phyloP scores from a whole-genome alignment of 257 asterid genomes.

The Hygrophila difformis region DNA sequence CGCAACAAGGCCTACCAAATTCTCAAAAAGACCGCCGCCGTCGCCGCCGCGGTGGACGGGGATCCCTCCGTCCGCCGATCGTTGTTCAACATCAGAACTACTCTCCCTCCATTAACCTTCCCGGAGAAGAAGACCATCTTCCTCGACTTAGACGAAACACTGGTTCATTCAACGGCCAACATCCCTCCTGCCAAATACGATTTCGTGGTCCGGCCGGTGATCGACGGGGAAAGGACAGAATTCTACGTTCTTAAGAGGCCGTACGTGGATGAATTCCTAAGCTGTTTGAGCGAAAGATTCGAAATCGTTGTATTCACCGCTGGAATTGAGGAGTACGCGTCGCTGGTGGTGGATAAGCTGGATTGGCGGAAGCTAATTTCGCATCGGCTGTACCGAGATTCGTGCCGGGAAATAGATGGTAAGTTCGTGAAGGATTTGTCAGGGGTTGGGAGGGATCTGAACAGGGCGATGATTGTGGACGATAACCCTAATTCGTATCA shows the following conservation, averaged over 20 bases:
- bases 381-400: slow-evolving; percentile 64
- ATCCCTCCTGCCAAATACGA: slow-evolving; percentile 65
- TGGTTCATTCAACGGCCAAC: slow-evolving; percentile 59
- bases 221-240: slow-evolving; percentile 55
- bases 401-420: slow-evolving; percentile 71
- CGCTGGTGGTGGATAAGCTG: slow-evolving; percentile 62
- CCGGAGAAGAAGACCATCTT: slow-evolving; percentile 46
- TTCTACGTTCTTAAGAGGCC: slow-evolving; percentile 82
- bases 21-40: no score
- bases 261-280: slow-evolving; percentile 64
- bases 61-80: slow-evolving; percentile 14
- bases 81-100: slow-evolving; percentile 27
- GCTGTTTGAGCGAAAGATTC: slow-evolving; percentile 36
- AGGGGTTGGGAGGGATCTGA: slow-evolving; percentile 63
- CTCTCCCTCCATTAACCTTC: slow-evolving; percentile 17
- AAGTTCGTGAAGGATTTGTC: slow-evolving; percentile 73
- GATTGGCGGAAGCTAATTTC: slow-evolving; percentile 54
- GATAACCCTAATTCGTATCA: slow-evolving; percentile 79
- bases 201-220: slow-evolving; percentile 66
- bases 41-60: no score
- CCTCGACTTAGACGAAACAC: slow-evolving; percentile 84
- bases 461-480: slow-evolving; percentile 54
- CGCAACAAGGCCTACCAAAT: slow-evolving; percentile 5
- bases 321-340: slow-evolving; percentile 76
- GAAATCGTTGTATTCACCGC: slow-evolving; percentile 88